A percentile compares a stretch with the other conserved stretches of the same genome.
These are phyloP conservation scores for Phytophthora quininea DNA, from an alignment of 352 stramenopile genomes.

Conservation along the genomic window DNA sequence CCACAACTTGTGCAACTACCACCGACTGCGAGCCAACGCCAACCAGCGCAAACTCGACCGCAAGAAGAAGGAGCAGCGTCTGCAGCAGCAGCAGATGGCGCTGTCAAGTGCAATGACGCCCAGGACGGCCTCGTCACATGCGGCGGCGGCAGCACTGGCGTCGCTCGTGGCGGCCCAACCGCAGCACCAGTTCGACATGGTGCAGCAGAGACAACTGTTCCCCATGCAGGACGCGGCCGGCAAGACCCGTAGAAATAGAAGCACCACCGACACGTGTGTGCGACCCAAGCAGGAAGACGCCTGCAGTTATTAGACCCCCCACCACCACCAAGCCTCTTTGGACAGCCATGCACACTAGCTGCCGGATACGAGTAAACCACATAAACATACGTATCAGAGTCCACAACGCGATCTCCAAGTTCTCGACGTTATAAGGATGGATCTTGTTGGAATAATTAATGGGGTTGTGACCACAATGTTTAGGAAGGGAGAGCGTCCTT, in stretches of 20 bases:
- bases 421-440: slow-evolving; percentile 10
- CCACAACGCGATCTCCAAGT: slow-evolving; percentile 15
- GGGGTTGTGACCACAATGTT: slow-evolving; percentile 17
- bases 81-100: slow-evolving; percentile 50
- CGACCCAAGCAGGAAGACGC: slow-evolving; percentile 41
- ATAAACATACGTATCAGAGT: slow-evolving; percentile 30
- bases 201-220: slow-evolving; percentile 29
- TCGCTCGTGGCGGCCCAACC: slow-evolving; percentile 44
- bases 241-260: slow-evolving; percentile 41
- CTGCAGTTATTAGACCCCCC: slow-evolving; percentile 47
- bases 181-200: slow-evolving; percentile 39
- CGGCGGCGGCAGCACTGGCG: slow-evolving; percentile 46
- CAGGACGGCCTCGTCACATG: slow-evolving; percentile 38
- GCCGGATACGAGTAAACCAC: slow-evolving; percentile 31
- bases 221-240: slow-evolving; percentile 26
- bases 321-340: not conserved
- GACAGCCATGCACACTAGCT: slow-evolving; percentile 12
- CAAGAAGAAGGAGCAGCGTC: slow-evolving; percentile 80
- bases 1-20: slow-evolving; percentile 86
- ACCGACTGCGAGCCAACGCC: slow-evolving; percentile 76
- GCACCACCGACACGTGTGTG: slow-evolving; percentile 39
- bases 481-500: slow-evolving; percentile 22
- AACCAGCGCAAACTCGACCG: slow-evolving; percentile 86
- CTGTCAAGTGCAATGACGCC: slow-evolving; percentile 10
- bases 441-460: slow-evolving; percentile 35